Percentiles rank a stretch among this genome's conserved stretches.
phyloP scores from a whole-genome alignment of 2,329 filamentous ascomycete genomes.

The Fusarium napiforme region DNA sequence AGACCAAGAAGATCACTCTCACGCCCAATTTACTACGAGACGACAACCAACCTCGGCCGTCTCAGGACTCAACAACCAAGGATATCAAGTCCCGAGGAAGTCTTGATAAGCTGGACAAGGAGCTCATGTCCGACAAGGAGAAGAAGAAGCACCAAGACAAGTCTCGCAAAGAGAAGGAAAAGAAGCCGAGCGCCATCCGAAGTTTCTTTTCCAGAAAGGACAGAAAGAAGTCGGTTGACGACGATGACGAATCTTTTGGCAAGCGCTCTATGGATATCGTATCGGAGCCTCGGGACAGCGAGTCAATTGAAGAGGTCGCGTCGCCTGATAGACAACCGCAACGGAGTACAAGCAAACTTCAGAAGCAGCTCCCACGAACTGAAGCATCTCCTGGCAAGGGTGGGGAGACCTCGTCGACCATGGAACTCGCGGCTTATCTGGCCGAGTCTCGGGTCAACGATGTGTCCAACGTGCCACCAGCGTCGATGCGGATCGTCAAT shows the following conservation, averaged over 20 bases:
- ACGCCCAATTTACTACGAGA: conserved; percentile 93
- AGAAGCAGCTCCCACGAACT: conserved; percentile 70
- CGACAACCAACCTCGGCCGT: conserved; percentile 71
- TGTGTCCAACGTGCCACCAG: conserved; percentile 65
- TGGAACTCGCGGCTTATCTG: conserved; percentile 57
- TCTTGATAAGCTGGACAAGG: conserved; percentile 73
- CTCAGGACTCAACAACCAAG: conserved; percentile 56
- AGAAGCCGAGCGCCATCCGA: conserved; percentile 66
- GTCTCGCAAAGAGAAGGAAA: conserved; percentile 79
- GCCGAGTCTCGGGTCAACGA: conserved; percentile 61
- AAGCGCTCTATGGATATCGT: conserved; percentile 70
- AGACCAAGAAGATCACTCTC: conserved; percentile 96
- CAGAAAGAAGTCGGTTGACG: conserved; percentile 66
- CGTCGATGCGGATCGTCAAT: conserved; percentile 69
- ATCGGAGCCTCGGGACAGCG: conserved; percentile 57
- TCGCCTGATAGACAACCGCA: conserved; percentile 63
- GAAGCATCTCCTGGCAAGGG: conserved; percentile 61
- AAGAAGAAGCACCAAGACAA: conserved; percentile 79
- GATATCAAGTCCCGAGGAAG: conserved; percentile 71
- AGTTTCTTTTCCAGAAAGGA: conserved; percentile 72
- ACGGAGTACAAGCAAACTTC: conserved; percentile 73
- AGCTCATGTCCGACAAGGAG: conserved; percentile 72
- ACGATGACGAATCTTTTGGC: conserved; percentile 70
- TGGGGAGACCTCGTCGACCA: conserved; percentile 48
- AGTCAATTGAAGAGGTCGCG: conserved; percentile 56